phyloP scores from a whole-genome alignment of 2,329 filamentous ascomycete genomes.

The Tolypocladium ovalisporum region DNA sequence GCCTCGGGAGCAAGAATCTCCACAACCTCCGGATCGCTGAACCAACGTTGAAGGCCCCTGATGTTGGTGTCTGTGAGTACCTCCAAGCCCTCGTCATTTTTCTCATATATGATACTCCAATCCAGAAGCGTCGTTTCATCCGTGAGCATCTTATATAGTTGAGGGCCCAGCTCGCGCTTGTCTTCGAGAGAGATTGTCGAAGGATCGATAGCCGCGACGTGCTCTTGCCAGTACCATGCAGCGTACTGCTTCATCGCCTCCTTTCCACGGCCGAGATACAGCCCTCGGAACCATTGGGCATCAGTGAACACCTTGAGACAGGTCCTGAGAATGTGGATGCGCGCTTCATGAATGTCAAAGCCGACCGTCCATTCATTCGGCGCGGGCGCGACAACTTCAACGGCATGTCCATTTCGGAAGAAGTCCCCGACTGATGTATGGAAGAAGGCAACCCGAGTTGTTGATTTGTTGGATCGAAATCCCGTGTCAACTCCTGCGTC shows the following conservation, averaged over 20 bases:
- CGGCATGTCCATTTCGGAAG: conserved; percentile 21
- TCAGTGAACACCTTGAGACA: conserved; percentile 30
- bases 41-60: conserved; percentile 22
- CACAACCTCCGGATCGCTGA: conserved; percentile 20
- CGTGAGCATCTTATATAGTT: conserved; percentile 25
- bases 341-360: conserved; percentile 22
- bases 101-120: conserved; percentile 28
- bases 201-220: conserved; percentile 23
- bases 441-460: conserved; percentile 27
- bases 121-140: conserved; percentile 23
- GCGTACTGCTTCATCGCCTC: conserved; percentile 26
- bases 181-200: conserved; percentile 12
- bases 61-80: conserved; percentile 29
- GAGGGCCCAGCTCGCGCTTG: conserved; percentile 21
- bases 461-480: conserved; percentile 30
- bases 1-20: conserved; percentile 16
- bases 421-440: conserved; percentile 28
- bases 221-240: conserved; percentile 34
- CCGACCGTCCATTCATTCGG: conserved; percentile 15
- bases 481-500: conserved; percentile 23
- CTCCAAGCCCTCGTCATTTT: conserved; percentile 29
- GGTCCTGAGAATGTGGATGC: conserved; percentile 24
- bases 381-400: conserved; percentile 5
- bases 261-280: conserved; percentile 14
- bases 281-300: conserved; percentile 15